Base-by-base conservation (phyloP, 768 basidiomycete genomes). In the Podaxis mareebaensis region DNA sequence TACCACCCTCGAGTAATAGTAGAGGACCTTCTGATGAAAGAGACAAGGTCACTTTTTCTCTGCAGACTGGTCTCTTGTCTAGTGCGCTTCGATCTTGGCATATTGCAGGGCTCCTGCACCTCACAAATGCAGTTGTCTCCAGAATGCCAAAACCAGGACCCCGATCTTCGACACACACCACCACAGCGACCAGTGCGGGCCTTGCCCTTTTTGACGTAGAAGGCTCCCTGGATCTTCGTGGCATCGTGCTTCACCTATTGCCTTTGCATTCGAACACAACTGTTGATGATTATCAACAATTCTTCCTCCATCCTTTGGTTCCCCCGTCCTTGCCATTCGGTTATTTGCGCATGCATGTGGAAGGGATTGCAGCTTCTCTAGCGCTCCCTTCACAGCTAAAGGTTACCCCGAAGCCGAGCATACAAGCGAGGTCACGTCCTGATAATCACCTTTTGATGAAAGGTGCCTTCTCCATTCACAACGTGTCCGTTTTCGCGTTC, bases 401-500 rank as follows among this genome's bases (percentile, higher is more conserved):
- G 26, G 38, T 24, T 17, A 3, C 20, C 15, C 33, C 24, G 11
- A 39, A 11, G 20, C n/a, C 7, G 13, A n/a, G 36, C 13, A 17
- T 6, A n/a, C 58, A 44, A 38, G 8, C 30, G 15, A 39, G 22
- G 17, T 20, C 52, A 15, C 11, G 44, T 22, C 13, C 22, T 17
- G 39, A 28, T 22, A 17, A 44, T 38, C 44, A 40, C 40, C 12
- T 36, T 12, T 58, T 53, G 17, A 44, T 56, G 53, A 58, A 46
- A 38, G 68, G 22, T 40, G 66, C 33, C 44, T 63, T 70, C 36
- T 65, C 44, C 6, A 49, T 85, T 11, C 66, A 68, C 10, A 90
- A 91, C 52, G 11, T 90, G 1, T 88, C 89, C 15, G 68, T 84
- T 10, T 88, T 91, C 66, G 77, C 79, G 11, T 83, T 89, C 68